Base-by-base conservation (phyloP, 148 eudicot genomes). In the Rhododendron griersonianum region DNA sequence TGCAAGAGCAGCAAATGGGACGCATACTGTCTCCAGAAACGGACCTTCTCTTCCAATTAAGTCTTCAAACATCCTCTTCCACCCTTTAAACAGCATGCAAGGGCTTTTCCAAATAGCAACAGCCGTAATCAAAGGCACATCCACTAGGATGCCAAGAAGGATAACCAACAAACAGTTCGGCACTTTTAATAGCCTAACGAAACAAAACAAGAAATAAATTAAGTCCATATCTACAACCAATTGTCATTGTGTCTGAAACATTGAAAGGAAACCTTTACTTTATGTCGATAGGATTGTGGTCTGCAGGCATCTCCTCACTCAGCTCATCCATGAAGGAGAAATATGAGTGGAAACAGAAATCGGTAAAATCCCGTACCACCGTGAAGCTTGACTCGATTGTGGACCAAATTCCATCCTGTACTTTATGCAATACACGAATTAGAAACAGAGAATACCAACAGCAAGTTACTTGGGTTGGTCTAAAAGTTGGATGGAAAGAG, bases 251-350 rank as follows among this genome's bases (percentile, higher is more conserved):
- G 59, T 51, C 39, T 37, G 15, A 84, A 84, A 11, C 35, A 53
- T 77, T 28, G 13, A 78, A 80, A 33, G 47, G 77, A 33, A 74
- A 78, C 37, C 15, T 89, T 91, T 87, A 96, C 99, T 93, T 90
- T 82, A 96, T 89, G 57, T 95, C 96, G 25, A 92, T 80, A 33
- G 95, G 95, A 59, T 92, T 91, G 86, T 91, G 93, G 77, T 91
- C 95, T 53, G 87, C 87, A 30, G 83, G 91, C 77, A 88, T 87
- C 76, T 96, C 93, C 86, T 93, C 90, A 41, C 90, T 88, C 74
- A 96, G 91, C 57, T 95, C 98, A 87, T 96, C 97, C 98, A 96
- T 96, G 69, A 84, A 94, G 84, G 99, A 96, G 89, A 95, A 96
- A 87, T 96, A 96, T 14, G 98, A 96, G 84, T 95, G 98, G 90